Percentiles rank a stretch among this genome's conserved stretches.
Conservation (phyloP, 2,329 filamentous ascomycete genomes). For the Beauveria rudraprayagi region DNA sequence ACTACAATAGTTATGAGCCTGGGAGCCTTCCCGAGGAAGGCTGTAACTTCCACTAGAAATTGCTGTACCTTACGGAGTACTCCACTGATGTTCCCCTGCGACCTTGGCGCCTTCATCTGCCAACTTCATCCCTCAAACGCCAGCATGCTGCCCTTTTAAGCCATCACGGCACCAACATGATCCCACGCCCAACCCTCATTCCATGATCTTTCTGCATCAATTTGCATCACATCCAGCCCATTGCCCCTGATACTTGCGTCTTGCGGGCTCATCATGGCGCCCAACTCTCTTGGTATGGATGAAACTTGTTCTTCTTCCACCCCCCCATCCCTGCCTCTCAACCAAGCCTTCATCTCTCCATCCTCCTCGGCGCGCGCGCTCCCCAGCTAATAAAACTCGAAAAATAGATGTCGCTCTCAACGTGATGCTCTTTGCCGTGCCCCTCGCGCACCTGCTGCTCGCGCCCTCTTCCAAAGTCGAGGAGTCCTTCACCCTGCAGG, state of each 20-base stretch:
- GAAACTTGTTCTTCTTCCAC: background rate
- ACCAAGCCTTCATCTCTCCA: background rate
- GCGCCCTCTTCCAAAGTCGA: slow-evolving; percentile 96
- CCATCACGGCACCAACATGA: background rate
- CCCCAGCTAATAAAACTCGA: background rate
- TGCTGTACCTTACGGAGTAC: too few species aligned
- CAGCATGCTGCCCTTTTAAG: background rate
- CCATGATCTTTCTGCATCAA: background rate
- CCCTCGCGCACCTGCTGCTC: slow-evolving; percentile 58
- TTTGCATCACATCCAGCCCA: background rate
- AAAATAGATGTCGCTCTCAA: slow-evolving; percentile 19
- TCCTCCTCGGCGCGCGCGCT: background rate
- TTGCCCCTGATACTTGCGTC: background rate
- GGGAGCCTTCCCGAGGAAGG: too few species aligned
- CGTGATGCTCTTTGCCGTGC: slow-evolving; percentile 44
- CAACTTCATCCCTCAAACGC: background rate
- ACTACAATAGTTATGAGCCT: too few species aligned
- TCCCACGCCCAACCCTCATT: background rate
- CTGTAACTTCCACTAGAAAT: too few species aligned
- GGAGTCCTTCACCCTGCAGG: slow-evolving; percentile 96
- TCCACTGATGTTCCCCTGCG: background rate
- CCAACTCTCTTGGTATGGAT: slow-evolving; percentile 1
- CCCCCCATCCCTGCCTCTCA: background rate
- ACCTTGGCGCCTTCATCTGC: background rate
- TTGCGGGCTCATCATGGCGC: slow-evolving; percentile 15